Evolutionary conservation across 2,329 filamentous ascomycete species (phyloP).

Genomic region (Aspergillus quadricinctus): DNA sequence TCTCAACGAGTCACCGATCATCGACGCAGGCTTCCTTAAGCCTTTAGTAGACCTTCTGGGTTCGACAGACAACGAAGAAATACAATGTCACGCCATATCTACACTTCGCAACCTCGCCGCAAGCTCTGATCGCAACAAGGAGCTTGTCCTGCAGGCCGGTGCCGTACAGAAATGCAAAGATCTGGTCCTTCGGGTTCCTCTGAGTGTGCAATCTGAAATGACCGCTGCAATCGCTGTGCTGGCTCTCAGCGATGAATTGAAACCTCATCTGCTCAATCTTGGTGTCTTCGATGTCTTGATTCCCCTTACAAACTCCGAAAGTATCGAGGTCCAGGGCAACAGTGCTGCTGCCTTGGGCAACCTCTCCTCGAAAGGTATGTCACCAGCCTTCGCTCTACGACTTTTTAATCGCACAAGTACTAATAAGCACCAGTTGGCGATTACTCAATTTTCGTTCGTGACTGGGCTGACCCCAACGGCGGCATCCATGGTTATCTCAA

Average conservation of each 20-base stretch:
- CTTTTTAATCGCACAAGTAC: slow-evolving; percentile 4
- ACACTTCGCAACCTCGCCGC: slow-evolving; percentile 92
- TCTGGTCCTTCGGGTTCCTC: slow-evolving; percentile 83
- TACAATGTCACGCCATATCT: slow-evolving; percentile 97
- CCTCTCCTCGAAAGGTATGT: slow-evolving; percentile 87
- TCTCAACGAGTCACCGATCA: slow-evolving; percentile 95
- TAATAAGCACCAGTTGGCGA: slow-evolving; percentile 68
- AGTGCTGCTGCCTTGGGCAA: slow-evolving; percentile 95
- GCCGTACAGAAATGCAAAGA: slow-evolving; percentile 99
- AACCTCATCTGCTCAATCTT: slow-evolving; percentile 81
- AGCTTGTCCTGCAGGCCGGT: slow-evolving; percentile 91
- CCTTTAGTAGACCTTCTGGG: slow-evolving; percentile 90
- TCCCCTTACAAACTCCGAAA: slow-evolving; percentile 87
- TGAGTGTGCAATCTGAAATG: slow-evolving; percentile 98
- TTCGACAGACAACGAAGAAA: slow-evolving; percentile 96
- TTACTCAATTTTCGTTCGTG: slow-evolving; percentile 90
- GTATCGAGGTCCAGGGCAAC: slow-evolving; percentile 97
- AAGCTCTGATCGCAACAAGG: slow-evolving; percentile 96
- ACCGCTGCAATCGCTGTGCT: slow-evolving; percentile 97
- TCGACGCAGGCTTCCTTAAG: slow-evolving; percentile 92
- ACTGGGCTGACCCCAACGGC: slow-evolving; percentile 88
- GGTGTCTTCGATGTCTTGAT: slow-evolving; percentile 97
- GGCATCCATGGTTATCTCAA: slow-evolving; percentile 94
- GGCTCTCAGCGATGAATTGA: slow-evolving; percentile 91
- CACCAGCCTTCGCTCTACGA: not conserved